Conservation (phyloP, 305 asterid species). For the Plantago coronopus region DNA sequence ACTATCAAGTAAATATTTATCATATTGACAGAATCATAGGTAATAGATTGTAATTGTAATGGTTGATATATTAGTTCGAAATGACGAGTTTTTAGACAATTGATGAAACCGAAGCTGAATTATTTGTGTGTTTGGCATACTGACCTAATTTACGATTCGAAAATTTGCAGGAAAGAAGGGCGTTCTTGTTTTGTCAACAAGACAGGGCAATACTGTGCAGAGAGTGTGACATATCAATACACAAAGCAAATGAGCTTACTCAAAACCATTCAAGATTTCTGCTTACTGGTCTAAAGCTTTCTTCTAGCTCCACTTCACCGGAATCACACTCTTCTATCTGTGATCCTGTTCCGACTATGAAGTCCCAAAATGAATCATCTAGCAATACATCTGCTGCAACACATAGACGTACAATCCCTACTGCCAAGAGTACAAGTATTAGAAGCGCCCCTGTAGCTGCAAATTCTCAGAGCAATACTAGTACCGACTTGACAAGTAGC, state of each 20-base stretch:
- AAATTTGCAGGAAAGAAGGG: constrained; percentile 63
- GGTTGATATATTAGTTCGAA: no score
- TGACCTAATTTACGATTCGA: not conserved
- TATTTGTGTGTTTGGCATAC: no score
- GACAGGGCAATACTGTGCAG: constrained; percentile 83
- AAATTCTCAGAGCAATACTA: constrained; percentile 5
- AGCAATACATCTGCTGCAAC: constrained; percentile 11
- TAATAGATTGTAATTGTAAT: no score
- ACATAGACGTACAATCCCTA: constrained; percentile 19
- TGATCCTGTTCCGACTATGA: constrained; percentile 33
- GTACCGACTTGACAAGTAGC: constrained; percentile 24
- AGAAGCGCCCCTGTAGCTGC: constrained; percentile 11
- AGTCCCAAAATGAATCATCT: constrained; percentile 22
- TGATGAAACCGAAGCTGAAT: no score
- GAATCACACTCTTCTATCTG: constrained; percentile 24
- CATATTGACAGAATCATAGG: no score
- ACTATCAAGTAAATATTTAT: no score
- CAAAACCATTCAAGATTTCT: constrained; percentile 71
- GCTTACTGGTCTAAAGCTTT: constrained; percentile 62
- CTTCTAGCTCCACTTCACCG: constrained; percentile 44
- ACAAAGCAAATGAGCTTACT: constrained; percentile 67
- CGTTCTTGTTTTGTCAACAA: constrained; percentile 78
- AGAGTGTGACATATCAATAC: constrained; percentile 71
- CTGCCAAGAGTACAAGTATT: constrained; percentile 30
- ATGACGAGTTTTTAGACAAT: no score